A percentile compares a stretch with the other conserved stretches of the same genome.
Conservation (phyloP, 768 basidiomycete species). For the Kwoniella botswanensis region DNA sequence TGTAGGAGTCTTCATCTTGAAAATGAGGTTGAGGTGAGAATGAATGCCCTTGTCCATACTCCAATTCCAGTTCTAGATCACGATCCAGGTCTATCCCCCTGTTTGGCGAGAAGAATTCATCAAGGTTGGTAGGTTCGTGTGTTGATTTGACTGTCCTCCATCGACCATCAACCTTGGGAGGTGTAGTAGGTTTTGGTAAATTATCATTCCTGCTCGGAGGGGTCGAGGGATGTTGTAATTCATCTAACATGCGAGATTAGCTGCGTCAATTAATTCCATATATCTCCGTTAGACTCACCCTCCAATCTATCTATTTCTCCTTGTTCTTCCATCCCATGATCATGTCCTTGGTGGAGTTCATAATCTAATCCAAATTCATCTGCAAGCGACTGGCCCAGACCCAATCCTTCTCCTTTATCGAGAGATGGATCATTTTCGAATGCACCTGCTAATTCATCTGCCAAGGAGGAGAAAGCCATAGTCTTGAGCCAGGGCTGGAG, state of each 20-base stretch:
- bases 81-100: conserved; percentile 5
- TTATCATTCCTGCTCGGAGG: not conserved
- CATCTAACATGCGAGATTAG: not conserved
- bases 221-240: too few species aligned
- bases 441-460: conserved; percentile 22
- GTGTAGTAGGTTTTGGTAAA: not conserved
- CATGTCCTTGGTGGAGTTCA: not conserved
- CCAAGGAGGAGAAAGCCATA: conserved; percentile 18
- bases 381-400: conserved; percentile 8
- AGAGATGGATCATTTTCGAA: not conserved
- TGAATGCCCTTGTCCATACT: not conserved
- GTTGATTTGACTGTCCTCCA: not conserved
- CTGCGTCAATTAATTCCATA: not conserved
- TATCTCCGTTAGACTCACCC: too few species aligned
- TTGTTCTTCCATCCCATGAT: not conserved
- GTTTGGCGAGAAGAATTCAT: conserved; percentile 4
- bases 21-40: not conserved
- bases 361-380: conserved; percentile 22
- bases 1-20: not conserved
- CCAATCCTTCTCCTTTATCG: not conserved
- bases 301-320: not conserved
- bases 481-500: not conserved
- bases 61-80: not conserved
- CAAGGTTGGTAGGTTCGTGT: conserved; percentile 2
- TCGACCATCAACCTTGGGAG: not conserved